Percentiles rank a stretch among this genome's conserved stretches.
Conservation (phyloP, 2,329 filamentous ascomycete genomes). For the Mycosphaerella sp. region DNA sequence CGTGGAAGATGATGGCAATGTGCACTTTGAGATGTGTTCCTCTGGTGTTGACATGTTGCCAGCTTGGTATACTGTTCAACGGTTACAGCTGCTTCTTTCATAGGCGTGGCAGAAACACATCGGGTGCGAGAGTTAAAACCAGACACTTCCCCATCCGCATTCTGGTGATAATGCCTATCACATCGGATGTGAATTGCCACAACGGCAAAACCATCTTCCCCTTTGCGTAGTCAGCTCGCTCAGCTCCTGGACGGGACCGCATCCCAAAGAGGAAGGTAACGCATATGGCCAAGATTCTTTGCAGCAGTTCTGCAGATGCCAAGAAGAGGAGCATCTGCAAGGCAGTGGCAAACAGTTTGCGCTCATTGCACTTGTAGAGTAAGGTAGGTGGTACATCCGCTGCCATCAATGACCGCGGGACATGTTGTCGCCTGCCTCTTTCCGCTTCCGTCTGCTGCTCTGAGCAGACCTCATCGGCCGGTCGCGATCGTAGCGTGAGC, state of each 20-base stretch:
- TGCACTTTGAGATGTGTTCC: neutral
- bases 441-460: too few species aligned
- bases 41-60: too few species aligned
- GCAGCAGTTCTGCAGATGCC: neutral
- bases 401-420: too few species aligned
- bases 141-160: neutral
- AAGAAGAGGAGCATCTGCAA: neutral
- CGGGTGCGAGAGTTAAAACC: neutral
- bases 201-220: too few species aligned
- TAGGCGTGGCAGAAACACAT: neutral
- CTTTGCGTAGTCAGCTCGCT: neutral
- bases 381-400: too few species aligned
- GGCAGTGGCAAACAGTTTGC: neutral
- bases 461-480: too few species aligned
- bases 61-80: too few species aligned
- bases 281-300: conserved; percentile 4
- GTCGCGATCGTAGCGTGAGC: too few species aligned
- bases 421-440: too few species aligned
- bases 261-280: conserved; percentile 8
- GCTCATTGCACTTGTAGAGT: neutral
- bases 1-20: neutral
- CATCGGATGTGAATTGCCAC: too few species aligned
- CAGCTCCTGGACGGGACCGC: neutral
- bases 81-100: too few species aligned
- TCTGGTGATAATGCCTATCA: too few species aligned